phyloP scores from a whole-genome alignment of 768 basidiomycete genomes.

The Sporobolomyces pararoseus region DNA sequence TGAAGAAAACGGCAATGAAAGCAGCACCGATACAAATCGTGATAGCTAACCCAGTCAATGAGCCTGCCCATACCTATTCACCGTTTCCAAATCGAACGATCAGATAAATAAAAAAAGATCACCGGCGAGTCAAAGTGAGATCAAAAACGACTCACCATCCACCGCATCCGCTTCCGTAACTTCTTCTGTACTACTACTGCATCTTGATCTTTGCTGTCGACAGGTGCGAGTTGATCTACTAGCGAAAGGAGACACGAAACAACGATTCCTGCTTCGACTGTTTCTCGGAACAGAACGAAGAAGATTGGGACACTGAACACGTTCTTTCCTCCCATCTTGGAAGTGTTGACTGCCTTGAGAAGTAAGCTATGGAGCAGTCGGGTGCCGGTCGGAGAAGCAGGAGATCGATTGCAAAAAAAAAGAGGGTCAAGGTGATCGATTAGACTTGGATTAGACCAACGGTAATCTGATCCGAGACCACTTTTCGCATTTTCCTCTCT shows the following conservation, averaged over 20 bases:
- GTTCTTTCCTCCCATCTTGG: not conserved
- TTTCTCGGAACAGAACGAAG: slow-evolving; percentile 55
- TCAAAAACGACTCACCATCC: no score
- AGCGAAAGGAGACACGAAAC: slow-evolving; percentile 79
- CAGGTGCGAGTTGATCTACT: slow-evolving; percentile 1
- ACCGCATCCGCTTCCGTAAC: slow-evolving; percentile 8
- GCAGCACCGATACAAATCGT: slow-evolving; percentile 79
- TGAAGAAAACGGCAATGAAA: slow-evolving; percentile 93
- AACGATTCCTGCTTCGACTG: slow-evolving; percentile 85
- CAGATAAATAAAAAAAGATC: no score
- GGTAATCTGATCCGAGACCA: no score
- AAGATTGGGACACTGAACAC: slow-evolving; percentile 11
- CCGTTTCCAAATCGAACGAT: no score
- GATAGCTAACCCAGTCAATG: slow-evolving; percentile 68
- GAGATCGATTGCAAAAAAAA: not conserved
- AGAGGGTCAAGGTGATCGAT: no score
- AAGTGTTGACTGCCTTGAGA: no score
- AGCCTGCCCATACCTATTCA: slow-evolving; percentile 45
- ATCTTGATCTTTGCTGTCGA: not conserved
- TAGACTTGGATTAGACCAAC: no score
- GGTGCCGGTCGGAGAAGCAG: not conserved
- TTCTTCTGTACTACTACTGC: not conserved
- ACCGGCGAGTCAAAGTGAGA: no score
- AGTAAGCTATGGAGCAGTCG: no score
- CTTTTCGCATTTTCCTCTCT: no score